A percentile compares a stretch with the other conserved stretches of the same genome.
Evolutionary conservation across 169 alveolate species (phyloP).

Genomic region (Plasmodium sp.): DNA sequence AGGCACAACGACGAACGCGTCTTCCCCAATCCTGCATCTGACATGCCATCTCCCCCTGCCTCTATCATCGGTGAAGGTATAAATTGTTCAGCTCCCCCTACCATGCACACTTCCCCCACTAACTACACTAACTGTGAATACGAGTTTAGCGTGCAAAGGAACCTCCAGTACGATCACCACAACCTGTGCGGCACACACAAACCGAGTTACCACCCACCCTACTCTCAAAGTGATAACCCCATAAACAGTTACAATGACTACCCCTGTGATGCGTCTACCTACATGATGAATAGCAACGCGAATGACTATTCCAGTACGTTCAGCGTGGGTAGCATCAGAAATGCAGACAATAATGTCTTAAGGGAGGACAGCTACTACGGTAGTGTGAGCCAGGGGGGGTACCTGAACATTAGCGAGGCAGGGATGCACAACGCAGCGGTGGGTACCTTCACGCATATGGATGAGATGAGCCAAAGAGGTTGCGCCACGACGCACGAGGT

Average conservation of each 20-base stretch:
- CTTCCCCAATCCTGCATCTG: not conserved
- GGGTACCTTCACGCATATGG: not conserved
- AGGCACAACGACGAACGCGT: not conserved
- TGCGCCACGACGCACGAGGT: not conserved
- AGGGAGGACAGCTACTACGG: not conserved
- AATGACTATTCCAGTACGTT: not conserved
- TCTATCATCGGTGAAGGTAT: not conserved
- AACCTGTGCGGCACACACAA: not conserved
- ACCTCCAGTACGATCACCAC: not conserved
- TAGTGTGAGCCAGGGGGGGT: not conserved
- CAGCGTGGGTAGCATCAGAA: not conserved
- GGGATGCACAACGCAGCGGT: not conserved
- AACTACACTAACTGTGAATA: not conserved
- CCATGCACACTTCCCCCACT: not conserved
- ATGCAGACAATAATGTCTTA: not conserved
- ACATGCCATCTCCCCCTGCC: not conserved
- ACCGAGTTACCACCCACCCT: not conserved
- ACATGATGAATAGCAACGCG: not conserved
- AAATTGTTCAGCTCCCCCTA: not conserved
- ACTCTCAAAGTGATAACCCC: not conserved
- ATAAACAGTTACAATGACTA: not conserved
- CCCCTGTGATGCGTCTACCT: not conserved
- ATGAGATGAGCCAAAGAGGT: not conserved
- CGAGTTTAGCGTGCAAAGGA: not conserved
- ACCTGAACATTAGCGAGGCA: not conserved